Conservation (phyloP, 225 moss, liverwort and hornwort genomes). For the Marchantia polymorpha region DNA sequence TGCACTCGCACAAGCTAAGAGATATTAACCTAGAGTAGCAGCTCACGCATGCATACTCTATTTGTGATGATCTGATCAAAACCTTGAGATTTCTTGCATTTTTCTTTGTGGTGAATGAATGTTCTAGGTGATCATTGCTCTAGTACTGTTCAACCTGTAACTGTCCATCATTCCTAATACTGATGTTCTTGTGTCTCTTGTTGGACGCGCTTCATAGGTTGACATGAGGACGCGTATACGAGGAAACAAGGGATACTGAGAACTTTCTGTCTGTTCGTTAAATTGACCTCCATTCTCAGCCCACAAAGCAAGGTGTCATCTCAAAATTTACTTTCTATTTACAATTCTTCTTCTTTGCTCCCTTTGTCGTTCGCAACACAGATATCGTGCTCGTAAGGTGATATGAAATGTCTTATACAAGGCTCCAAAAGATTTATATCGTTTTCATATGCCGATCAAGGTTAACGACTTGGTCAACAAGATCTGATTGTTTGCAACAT, state of each 20-base stretch:
- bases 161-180: neutral
- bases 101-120: too few relatives aligned
- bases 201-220: constrained; percentile 28
- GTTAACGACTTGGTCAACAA: neutral
- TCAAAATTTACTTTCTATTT: too few relatives aligned
- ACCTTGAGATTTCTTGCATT: too few relatives aligned
- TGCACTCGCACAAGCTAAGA: too few relatives aligned
- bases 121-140: too few relatives aligned
- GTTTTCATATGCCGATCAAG: neutral
- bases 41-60: too few relatives aligned
- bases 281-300: neutral
- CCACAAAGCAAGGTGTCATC: neutral
- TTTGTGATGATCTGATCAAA: too few relatives aligned
- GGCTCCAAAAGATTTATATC: neutral
- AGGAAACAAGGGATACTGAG: constrained; percentile 48
- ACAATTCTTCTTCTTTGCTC: too few relatives aligned
- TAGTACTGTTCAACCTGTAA: too few relatives aligned
- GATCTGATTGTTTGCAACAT: neutral
- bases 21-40: too few relatives aligned
- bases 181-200: neutral
- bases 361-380: neutral
- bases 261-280: neutral
- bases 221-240: constrained; percentile 53
- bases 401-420: neutral
- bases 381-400: neutral